Evolutionary conservation across 306 rosid species (phyloP).

Genomic region (Castanopsis chinensis): DNA sequence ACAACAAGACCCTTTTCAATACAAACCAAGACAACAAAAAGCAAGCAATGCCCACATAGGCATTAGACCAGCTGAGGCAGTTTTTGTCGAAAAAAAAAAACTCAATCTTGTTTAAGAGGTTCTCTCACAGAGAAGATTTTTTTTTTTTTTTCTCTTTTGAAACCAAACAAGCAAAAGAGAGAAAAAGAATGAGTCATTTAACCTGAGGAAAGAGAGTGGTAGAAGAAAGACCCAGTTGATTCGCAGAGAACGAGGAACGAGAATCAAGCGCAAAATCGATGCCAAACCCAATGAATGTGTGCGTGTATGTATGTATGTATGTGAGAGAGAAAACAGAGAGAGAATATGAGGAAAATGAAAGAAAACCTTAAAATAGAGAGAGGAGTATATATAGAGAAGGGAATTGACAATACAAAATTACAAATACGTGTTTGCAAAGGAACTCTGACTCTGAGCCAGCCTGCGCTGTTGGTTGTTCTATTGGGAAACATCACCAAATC

Average conservation of each 20-base stretch:
- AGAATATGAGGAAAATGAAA: neutral
- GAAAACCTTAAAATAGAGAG: neutral
- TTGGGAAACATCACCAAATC: slow-evolving; percentile 23
- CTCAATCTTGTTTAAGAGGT: neutral
- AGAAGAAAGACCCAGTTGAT: neutral
- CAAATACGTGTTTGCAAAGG: slow-evolving; percentile 34
- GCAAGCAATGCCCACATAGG: neutral
- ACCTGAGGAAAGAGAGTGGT: slow-evolving; percentile 2
- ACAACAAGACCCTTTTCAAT: neutral
- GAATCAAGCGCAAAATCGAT: slow-evolving; percentile 18
- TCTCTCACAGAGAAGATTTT: neutral
- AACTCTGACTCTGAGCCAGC: neutral
- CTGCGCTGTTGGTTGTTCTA: slow-evolving; percentile 38
- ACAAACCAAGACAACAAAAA: neutral
- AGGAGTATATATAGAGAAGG: slow-evolving; percentile 47
- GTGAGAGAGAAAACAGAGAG: slow-evolving; percentile 5
- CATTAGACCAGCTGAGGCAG: neutral
- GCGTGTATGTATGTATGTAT: no score
- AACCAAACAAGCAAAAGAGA: neutral
- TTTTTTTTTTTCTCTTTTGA: neutral
- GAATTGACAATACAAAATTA: neutral
- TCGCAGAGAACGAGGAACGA: slow-evolving; percentile 15
- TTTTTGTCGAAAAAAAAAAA: slow-evolving; percentile 4
- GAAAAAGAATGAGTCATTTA: neutral
- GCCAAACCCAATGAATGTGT: slow-evolving; percentile 24